Evolutionary conservation across 805 yeast species (phyloP).

Genomic region (Nakazawaea ishiwadae): DNA sequence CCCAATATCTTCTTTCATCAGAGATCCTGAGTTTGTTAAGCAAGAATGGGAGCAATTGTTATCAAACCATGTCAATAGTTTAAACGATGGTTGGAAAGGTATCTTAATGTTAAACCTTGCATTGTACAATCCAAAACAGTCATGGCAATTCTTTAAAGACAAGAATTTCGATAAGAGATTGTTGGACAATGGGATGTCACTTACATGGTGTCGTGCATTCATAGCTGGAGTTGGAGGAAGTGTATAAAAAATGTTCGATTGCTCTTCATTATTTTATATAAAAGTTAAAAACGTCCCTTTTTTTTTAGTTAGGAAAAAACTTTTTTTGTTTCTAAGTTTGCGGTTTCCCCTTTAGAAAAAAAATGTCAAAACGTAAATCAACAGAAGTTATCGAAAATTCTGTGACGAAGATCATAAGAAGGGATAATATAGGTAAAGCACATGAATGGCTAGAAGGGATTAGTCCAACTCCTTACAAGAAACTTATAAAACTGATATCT

Average conservation of each 20-base stretch:
- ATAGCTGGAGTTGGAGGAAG: constrained; percentile 48
- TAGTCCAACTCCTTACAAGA: constrained; percentile 4
- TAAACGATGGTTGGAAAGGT: constrained; percentile 77
- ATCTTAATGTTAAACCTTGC: constrained; percentile 73
- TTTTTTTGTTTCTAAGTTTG: background rate
- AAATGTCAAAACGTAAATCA: constrained; percentile 6
- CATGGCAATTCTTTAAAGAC: constrained; percentile 61
- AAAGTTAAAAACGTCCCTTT: background rate
- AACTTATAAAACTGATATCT: background rate
- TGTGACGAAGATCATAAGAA: constrained; percentile 8
- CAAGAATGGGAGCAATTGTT: constrained; percentile 66
- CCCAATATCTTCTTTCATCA: constrained; percentile 57
- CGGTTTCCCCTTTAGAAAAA: background rate
- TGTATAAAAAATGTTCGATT: background rate
- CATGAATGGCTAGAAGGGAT: constrained; percentile 1
- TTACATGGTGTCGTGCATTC: constrained; percentile 81
- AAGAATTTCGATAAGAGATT: constrained; percentile 45
- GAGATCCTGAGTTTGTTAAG: constrained; percentile 50
- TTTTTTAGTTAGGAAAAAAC: too few relatives aligned
- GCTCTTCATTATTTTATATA: background rate
- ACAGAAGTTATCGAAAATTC: constrained; percentile 6
- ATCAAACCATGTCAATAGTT: constrained; percentile 36
- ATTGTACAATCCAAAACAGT: constrained; percentile 57
- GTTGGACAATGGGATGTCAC: constrained; percentile 82
- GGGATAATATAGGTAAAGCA: constrained; percentile 9